phyloP scores from a whole-genome alignment of 1,284 basidiomycete species.

The Cryptococcus neoformans region DNA sequence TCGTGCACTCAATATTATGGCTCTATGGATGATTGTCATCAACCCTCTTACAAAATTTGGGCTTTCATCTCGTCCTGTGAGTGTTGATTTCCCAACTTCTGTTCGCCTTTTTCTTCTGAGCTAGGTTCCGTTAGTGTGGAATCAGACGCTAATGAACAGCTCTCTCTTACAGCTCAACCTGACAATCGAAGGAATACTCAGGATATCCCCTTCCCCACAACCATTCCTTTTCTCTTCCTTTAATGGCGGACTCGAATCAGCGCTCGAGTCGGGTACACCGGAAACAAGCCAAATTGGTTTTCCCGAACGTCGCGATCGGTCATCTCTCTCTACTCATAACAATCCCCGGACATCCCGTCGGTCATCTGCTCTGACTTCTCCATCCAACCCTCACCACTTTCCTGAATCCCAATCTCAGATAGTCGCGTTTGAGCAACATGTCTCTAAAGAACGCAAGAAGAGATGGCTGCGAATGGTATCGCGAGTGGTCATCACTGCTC shows the following conservation, averaged over 20 bases:
- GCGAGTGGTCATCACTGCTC: conserved; percentile 35
- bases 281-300: no score
- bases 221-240: no score
- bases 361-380: no score
- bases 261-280: no score
- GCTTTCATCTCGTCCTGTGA: conserved; percentile 73
- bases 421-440: neutral
- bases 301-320: no score
- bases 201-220: conserved; percentile 9
- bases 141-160: neutral
- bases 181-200: conserved; percentile 47
- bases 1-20: conserved; percentile 65
- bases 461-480: conserved; percentile 27
- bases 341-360: no score
- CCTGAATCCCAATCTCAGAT: neutral
- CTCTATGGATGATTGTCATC: conserved; percentile 86
- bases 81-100: conserved; percentile 31
- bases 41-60: conserved; percentile 88
- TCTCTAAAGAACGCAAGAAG: conserved; percentile 19
- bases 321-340: no score
- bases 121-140: neutral
- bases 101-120: neutral
- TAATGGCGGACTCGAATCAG: no score
- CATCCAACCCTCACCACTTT: no score
- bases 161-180: conserved; percentile 60